Conservation (phyloP, 129 eudicot genomes). For the sunflower (Helianthus annuus) region HanXRQr2.0-SUNRISE NC_035441.2:144666867-144667366, state of each 20-base stretch:
- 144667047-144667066: slow-evolving; percentile 31
- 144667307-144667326: no score
- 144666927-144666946: slow-evolving; percentile 41
- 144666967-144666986: slow-evolving; percentile 59
- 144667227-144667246: no score
- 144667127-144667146: slow-evolving; percentile 61
- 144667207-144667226: no score
- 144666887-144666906: no score
- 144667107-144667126: slow-evolving; percentile 64
- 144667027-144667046: not conserved
- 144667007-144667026: slow-evolving; percentile 6
- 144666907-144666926: no score
- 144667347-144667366: not conserved
- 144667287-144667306: no score
- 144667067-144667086: slow-evolving; percentile 56
- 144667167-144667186: no score
- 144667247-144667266: no score
- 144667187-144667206: no score
- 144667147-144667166: not conserved
- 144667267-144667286: no score
- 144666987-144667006: slow-evolving; percentile 41
- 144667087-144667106: slow-evolving; percentile 63
- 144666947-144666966: slow-evolving; percentile 61
- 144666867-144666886: no score
- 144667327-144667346: slow-evolving; percentile 2